Conservation (phyloP, 2,329 filamentous ascomycete genomes). For the Kalaharituber pfeilii region DNA sequence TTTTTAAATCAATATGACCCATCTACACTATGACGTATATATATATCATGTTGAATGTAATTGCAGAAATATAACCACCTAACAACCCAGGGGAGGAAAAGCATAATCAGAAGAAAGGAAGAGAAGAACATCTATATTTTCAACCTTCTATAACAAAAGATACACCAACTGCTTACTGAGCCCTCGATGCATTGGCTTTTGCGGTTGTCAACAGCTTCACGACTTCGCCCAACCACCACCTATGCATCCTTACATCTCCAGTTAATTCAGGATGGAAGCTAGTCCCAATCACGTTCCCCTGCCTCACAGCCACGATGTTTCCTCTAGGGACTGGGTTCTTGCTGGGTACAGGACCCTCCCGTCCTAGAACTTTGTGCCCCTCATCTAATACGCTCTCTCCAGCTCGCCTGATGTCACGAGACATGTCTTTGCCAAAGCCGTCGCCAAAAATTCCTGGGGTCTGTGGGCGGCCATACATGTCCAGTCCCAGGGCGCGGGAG, state of each 20-base stretch:
- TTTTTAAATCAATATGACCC: too few species aligned
- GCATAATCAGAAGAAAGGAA: too few species aligned
- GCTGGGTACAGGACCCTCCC: background rate
- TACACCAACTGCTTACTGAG: too few species aligned
- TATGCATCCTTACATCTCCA: constrained; percentile 69
- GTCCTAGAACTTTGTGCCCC: background rate
- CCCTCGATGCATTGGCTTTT: too few species aligned
- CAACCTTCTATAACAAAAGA: too few species aligned
- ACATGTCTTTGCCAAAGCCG: background rate
- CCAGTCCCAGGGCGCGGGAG: background rate
- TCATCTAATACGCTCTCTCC: background rate
- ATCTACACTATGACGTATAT: too few species aligned
- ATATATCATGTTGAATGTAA: too few species aligned
- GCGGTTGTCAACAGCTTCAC: too few species aligned
- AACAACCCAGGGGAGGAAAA: too few species aligned
- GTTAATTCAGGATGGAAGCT: constrained; percentile 95
- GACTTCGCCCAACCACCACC: constrained; percentile 78
- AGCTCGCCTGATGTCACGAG: background rate
- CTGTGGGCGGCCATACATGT: background rate
- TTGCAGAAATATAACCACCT: too few species aligned
- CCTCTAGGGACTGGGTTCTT: constrained; percentile 12
- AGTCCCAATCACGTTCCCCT: constrained; percentile 83
- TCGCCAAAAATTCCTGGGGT: background rate
- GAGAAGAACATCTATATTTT: too few species aligned
- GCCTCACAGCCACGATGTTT: constrained; percentile 64